Evolutionary conservation across 169 alveolate genomes (phyloP).

Genomic region (Amoebophrya sp.): DNA sequence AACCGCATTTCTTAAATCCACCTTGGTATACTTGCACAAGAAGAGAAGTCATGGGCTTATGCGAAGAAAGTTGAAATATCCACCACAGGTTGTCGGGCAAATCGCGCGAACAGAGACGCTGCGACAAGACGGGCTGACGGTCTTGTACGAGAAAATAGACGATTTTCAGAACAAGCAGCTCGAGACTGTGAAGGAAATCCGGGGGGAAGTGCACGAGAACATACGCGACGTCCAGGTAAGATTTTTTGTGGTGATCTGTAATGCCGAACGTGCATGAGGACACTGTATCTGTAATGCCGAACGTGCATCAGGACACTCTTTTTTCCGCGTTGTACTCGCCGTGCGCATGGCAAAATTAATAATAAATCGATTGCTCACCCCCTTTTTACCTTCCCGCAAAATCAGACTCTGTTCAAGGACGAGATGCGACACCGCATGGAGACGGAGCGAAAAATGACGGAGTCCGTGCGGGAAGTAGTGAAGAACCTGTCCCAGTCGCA

Average conservation of each 20-base stretch:
- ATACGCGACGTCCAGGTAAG: neutral
- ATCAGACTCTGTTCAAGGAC: neutral
- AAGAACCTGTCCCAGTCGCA: neutral
- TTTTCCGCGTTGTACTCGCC: no score
- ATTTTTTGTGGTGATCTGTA: no score
- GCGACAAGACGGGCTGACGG: conserved; percentile 8
- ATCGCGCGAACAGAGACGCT: conserved; percentile 13
- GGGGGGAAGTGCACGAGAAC: neutral
- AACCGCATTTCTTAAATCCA: no score
- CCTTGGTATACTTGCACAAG: no score
- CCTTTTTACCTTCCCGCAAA: no score
- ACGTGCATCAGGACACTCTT: no score
- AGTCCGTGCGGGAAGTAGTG: conserved; percentile 4
- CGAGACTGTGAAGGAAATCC: neutral
- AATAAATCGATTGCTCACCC: no score
- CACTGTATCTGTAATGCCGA: no score
- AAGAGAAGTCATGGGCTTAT: no score
- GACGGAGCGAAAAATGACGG: conserved; percentile 2
- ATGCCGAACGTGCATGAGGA: no score
- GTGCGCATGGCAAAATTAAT: no score
- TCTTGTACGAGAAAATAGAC: neutral
- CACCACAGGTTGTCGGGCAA: neutral
- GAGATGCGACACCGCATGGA: conserved; percentile 21
- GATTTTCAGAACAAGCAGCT: neutral
- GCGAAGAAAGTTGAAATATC: no score